phyloP scores from a whole-genome alignment of 2,329 filamentous ascomycete species.

The Stachybotrys chlorohalonatus region DNA sequence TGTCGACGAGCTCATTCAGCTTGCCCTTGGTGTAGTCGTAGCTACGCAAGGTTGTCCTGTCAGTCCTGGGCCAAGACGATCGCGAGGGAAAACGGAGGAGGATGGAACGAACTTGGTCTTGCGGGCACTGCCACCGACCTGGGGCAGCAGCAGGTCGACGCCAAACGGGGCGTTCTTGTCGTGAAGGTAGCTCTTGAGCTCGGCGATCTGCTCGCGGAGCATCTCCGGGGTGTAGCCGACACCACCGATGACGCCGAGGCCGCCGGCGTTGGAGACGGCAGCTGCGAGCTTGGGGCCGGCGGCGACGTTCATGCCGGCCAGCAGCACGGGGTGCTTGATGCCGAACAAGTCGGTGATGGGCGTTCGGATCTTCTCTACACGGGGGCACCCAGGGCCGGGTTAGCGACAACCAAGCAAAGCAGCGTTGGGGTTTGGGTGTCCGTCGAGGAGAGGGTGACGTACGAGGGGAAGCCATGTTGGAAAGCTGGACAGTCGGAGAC shows the following conservation, averaged over 20 bases:
- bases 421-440: slow-evolving; percentile 1
- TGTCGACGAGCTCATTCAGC: slow-evolving; percentile 79
- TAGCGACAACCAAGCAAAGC: neutral
- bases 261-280: slow-evolving; percentile 93
- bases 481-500: slow-evolving; percentile 6
- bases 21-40: slow-evolving; percentile 99
- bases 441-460: slow-evolving; percentile 27
- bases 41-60: slow-evolving; percentile 38
- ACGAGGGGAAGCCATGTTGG: slow-evolving; percentile 72
- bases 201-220: slow-evolving; percentile 88
- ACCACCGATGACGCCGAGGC: slow-evolving; percentile 92
- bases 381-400: neutral
- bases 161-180: slow-evolving; percentile 95
- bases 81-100: neutral
- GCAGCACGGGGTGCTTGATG: slow-evolving; percentile 92
- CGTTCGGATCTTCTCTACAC: slow-evolving; percentile 60
- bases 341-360: slow-evolving; percentile 90
- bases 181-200: slow-evolving; percentile 78
- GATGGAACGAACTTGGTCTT: slow-evolving; percentile 67
- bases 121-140: slow-evolving; percentile 86
- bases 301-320: slow-evolving; percentile 98
- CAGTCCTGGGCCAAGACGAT: slow-evolving; percentile 10
- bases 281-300: slow-evolving; percentile 93
- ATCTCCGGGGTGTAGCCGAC: slow-evolving; percentile 95
- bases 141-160: slow-evolving; percentile 85